Conservation (phyloP, 2,329 filamentous ascomycete species). For the Fusarium sp. region DNA sequence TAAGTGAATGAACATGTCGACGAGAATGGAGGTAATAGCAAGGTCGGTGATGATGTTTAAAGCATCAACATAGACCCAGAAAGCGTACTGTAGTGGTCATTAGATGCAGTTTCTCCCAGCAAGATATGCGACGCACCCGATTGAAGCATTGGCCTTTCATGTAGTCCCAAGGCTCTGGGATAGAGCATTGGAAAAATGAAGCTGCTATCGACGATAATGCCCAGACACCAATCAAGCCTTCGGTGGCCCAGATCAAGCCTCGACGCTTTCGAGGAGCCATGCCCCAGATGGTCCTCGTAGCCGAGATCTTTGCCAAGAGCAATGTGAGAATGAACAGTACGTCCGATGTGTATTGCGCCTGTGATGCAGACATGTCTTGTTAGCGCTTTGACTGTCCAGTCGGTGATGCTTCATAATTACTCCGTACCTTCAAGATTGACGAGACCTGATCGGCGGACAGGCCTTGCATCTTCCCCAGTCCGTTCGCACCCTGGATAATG, state of each 20-base stretch:
- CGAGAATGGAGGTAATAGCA: slow-evolving; percentile 13
- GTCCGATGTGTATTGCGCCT: slow-evolving; percentile 30
- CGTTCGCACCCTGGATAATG: slow-evolving; percentile 27
- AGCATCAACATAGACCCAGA: slow-evolving; percentile 26
- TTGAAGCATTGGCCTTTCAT: slow-evolving; percentile 29
- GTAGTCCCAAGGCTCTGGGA: slow-evolving; percentile 35
- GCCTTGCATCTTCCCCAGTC: slow-evolving; percentile 27
- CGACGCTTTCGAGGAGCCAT: slow-evolving; percentile 34
- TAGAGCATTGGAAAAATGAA: slow-evolving; percentile 26
- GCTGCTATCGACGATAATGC: slow-evolving; percentile 20
- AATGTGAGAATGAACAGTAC: slow-evolving; percentile 21
- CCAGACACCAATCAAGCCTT: slow-evolving; percentile 26
- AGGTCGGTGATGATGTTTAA: slow-evolving; percentile 27
- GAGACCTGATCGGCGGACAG: slow-evolving; percentile 8
- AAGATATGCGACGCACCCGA: slow-evolving; percentile 9
- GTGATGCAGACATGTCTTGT: background rate
- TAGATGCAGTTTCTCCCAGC: background rate
- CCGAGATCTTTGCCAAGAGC: slow-evolving; percentile 32
- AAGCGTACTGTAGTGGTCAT: slow-evolving; percentile 1
- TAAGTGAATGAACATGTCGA: slow-evolving; percentile 13
- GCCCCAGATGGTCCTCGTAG: slow-evolving; percentile 30
- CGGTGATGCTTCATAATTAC: background rate
- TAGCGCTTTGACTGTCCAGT: background rate
- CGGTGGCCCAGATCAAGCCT: slow-evolving; percentile 11
- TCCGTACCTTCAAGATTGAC: slow-evolving; percentile 26